phyloP scores from a whole-genome alignment of 306 rosid species.

The Morella rubra region DNA sequence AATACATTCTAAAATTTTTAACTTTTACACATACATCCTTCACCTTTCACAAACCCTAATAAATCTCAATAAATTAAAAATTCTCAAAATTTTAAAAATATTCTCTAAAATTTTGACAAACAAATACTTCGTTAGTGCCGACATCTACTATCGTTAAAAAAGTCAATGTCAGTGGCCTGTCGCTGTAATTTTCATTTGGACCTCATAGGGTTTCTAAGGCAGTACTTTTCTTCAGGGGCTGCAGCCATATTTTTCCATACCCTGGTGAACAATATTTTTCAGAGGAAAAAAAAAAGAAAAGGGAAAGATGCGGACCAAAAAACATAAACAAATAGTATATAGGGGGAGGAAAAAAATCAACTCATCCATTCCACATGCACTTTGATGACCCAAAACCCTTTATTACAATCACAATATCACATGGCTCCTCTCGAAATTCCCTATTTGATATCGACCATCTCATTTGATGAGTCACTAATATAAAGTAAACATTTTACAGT shows the following conservation, averaged over 20 bases:
- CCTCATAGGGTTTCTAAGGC: no score
- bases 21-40: no score
- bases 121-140: no score
- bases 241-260: background rate
- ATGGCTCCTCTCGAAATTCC: slow-evolving; percentile 33
- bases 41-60: no score
- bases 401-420: slow-evolving; percentile 1
- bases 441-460: slow-evolving; percentile 12
- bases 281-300: background rate
- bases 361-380: background rate
- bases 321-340: background rate
- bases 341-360: background rate
- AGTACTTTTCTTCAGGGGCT: background rate
- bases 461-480: slow-evolving; percentile 35
- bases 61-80: no score
- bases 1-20: no score
- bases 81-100: no score
- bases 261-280: background rate
- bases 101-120: no score
- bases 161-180: no score
- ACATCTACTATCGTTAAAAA: no score
- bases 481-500: slow-evolving; percentile 41
- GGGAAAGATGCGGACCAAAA: background rate
- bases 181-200: no score
- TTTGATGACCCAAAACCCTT: background rate